Base-by-base conservation (phyloP, 139 green algal genomes). In the Trebouxia sp. region DNA sequence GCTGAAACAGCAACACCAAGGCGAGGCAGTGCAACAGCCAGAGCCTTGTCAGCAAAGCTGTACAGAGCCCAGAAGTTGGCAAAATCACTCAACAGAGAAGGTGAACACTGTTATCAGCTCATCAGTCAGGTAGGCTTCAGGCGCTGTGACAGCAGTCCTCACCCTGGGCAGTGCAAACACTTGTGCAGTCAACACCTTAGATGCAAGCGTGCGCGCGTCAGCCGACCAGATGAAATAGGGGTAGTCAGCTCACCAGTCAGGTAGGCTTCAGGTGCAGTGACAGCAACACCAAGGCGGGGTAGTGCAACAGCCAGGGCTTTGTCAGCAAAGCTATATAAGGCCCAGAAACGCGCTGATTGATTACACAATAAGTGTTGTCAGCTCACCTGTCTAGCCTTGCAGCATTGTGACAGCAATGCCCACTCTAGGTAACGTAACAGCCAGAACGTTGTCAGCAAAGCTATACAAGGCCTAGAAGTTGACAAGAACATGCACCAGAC, bases 31-130 rank as follows among this genome's bases (percentile, higher is more conserved):
- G 79, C 6, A 7, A 47, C 74, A 26, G 85, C 84, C 42, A 93
- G 77, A 45, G 82, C 62, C 83, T 96, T 97, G 85, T 99, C 96
- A 1, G 85, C 86, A 2, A 70, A 82, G 15, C 85, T 87, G 87
- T 98, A 99, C 38, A 98, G 81, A 24, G 96, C 96, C 96, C 96
- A 99, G 8, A 89, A 80, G 83, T 99, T 99, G 66, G 95, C 89
- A n/a, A n/a, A n/a, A n/a, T n/a, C n/a, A n/a, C n/a, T n/a, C n/a
- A n/a, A n/a, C n/a, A n/a, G n/a, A n/a, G n/a, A n/a, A n/a, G n/a
- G n/a, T n/a, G n/a, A n/a, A n/a, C 24, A 66, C 26, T 51, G 28
- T 14, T 51, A n/a, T n/a, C n/a, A 9, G 39, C 41, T 1, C 74
- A 89, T 87, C 91, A 45, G 91, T 89, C 82, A 93, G 89, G 79